Conservation (phyloP, 306 rosid genomes). For the Pueraria montana region DNA sequence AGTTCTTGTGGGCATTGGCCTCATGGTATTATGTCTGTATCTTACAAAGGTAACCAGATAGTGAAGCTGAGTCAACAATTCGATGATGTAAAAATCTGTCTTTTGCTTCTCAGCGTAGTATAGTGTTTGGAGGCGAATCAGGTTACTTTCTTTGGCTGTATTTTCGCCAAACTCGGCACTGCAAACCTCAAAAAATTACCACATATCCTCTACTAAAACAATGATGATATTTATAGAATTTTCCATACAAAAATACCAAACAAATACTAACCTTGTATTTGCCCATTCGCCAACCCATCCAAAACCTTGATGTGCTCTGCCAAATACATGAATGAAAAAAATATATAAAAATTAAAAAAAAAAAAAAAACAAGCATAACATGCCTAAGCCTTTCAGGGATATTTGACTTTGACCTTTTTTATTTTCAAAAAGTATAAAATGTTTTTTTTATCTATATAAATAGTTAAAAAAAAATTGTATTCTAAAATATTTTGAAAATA, state of each 20-base stretch:
- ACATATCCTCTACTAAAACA: neutral
- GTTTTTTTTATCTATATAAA: neutral
- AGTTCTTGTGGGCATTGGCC: slow-evolving; percentile 50
- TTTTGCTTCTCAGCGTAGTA: slow-evolving; percentile 81
- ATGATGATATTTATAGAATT: neutral
- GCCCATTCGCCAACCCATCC: slow-evolving; percentile 99
- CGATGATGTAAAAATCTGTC: slow-evolving; percentile 72
- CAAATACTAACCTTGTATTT: slow-evolving; percentile 64
- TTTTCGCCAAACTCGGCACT: slow-evolving; percentile 66
- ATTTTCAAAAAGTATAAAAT: neutral
- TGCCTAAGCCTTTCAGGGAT: neutral
- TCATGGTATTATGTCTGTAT: slow-evolving; percentile 54
- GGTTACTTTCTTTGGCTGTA: slow-evolving; percentile 50
- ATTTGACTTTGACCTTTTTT: neutral
- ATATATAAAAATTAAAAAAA: no score
- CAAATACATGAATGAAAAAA: slow-evolving; percentile 3
- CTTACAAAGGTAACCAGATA: slow-evolving; percentile 66
- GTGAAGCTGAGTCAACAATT: slow-evolving; percentile 70
- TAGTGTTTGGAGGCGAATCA: slow-evolving; percentile 81
- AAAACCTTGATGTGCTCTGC: slow-evolving; percentile 93
- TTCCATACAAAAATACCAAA: neutral
- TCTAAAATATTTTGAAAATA: no score
- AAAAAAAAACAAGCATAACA: neutral
- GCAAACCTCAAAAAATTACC: slow-evolving; percentile 30
- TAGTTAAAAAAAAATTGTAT: no score